phyloP scores from a whole-genome alignment of 352 stramenopile genomes.

The Pythium dissotocum region DNA sequence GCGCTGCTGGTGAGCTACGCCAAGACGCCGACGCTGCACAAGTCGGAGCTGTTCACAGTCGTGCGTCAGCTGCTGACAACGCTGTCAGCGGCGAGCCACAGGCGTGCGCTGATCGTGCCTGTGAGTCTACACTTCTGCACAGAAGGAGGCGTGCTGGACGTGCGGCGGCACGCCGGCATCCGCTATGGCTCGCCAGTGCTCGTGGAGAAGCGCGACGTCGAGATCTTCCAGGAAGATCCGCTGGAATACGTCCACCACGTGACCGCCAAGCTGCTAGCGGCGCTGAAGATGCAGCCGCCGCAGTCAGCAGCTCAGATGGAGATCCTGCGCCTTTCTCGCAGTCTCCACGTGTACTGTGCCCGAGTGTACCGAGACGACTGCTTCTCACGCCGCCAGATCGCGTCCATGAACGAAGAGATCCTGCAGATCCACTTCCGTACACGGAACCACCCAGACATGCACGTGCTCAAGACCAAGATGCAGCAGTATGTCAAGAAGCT shows the following conservation, averaged over 20 bases:
- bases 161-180: conserved; percentile 52
- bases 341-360: conserved; percentile 69
- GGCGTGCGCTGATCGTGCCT: conserved; percentile 55
- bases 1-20: conserved; percentile 59
- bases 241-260: conserved; percentile 69
- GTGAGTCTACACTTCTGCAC: conserved; percentile 69
- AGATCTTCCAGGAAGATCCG: conserved; percentile 60
- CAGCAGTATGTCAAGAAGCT: conserved; percentile 55
- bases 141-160: conserved; percentile 44
- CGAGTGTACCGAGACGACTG: conserved; percentile 68
- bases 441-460: conserved; percentile 68
- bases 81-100: conserved; percentile 39
- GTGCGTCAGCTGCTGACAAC: conserved; percentile 52
- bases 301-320: conserved; percentile 63
- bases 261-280: conserved; percentile 48
- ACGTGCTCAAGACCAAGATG: conserved; percentile 69
- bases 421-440: conserved; percentile 79
- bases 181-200: conserved; percentile 66
- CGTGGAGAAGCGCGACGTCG: conserved; percentile 57
- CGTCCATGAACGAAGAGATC: conserved; percentile 81
- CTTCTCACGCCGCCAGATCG: conserved; percentile 69
- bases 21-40: conserved; percentile 31
- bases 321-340: conserved; percentile 62
- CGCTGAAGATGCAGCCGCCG: conserved; percentile 61
- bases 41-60: conserved; percentile 53